Base-by-base conservation (phyloP, 208 protist genomes). In the Trypanosoma vivax region DNA sequence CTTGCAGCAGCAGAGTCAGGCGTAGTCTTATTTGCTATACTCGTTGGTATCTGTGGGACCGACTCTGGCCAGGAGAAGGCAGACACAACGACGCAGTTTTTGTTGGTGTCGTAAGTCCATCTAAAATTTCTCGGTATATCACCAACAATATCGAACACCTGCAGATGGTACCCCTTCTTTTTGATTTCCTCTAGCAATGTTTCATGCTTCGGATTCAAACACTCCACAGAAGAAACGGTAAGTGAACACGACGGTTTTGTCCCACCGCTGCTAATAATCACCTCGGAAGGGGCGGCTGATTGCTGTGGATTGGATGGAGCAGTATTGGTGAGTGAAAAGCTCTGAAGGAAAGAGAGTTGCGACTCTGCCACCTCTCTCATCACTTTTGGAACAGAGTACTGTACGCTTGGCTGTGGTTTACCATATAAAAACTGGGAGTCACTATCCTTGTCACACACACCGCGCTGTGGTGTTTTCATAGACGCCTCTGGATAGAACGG, bases 51-150 rank as follows among this genome's bases (percentile, higher is more conserved):
- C 33, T 30, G 0, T 27, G 58, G 28, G 13, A 42, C 38, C 5
- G 39, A 24, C 24, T 40, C 43, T 2, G 60, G 60, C 60, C 60
- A 66, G 14, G n/a, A 54, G 25, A 37, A 40, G 28, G 39, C 50
- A 46, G 50, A 60, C n/a, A 66, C 50, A n/a, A 46, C 27, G 6
- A 66, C 21, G 21, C 43, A 27, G n/a, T 53, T 38, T 5, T 23
- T 13, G 18, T 35, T 6, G 28, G 21, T 0, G 18, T 66, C 43
- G 27, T 53, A 59, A 6, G 2, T 59, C 50, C 50, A 66, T 7
- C 29, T 29, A 35, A 59, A 66, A 31, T 59, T 60, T 19, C 60
- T 50, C 2, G 50, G 23, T 13, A 66, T 50, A 25, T 66, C 60
- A 25, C 37, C 60, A 10, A 46, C 33, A 3, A 66, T 25, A 21